Evolutionary conservation across 2,329 filamentous ascomycete species (phyloP).

Genomic region (Raffaelea albimanens): DNA sequence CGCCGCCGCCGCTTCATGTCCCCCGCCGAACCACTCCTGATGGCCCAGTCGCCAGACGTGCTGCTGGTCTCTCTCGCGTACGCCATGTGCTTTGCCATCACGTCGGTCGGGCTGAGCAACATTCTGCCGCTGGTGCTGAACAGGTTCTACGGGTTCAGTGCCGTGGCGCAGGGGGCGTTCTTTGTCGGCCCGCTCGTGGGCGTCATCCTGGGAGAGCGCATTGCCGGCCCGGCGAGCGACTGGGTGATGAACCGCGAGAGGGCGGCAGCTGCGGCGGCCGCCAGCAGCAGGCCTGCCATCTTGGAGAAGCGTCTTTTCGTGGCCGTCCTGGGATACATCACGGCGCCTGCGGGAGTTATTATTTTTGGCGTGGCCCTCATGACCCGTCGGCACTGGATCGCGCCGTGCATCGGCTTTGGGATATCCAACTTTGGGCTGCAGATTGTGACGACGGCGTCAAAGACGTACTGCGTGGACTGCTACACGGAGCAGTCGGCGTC

Average conservation of each 20-base stretch:
- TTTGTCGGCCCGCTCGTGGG: neutral
- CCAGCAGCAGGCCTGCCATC: too few species aligned
- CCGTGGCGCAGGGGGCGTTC: neutral
- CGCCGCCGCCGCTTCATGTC: neutral
- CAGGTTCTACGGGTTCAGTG: neutral
- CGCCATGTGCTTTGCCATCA: neutral
- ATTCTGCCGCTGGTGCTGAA: neutral
- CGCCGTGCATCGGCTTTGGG: neutral
- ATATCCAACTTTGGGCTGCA: conserved; percentile 1
- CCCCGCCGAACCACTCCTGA: neutral
- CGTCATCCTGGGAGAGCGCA: neutral
- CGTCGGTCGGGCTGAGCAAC: neutral
- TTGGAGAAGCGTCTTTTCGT: neutral
- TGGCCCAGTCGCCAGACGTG: neutral
- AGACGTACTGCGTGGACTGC: conserved; percentile 4
- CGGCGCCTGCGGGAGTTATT: neutral
- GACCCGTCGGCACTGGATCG: neutral
- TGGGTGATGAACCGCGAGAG: neutral
- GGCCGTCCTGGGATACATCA: neutral
- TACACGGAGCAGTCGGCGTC: neutral
- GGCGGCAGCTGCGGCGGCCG: too few species aligned
- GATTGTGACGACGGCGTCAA: neutral
- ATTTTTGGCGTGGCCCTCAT: conserved; percentile 1
- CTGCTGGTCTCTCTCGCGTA: neutral
- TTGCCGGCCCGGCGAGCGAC: neutral